Percentiles rank a stretch among this genome's conserved stretches.
These are phyloP conservation scores for Cladosporium sp. DNA, from an alignment of 2,329 filamentous ascomycete genomes.

Conservation along the genomic window DNA sequence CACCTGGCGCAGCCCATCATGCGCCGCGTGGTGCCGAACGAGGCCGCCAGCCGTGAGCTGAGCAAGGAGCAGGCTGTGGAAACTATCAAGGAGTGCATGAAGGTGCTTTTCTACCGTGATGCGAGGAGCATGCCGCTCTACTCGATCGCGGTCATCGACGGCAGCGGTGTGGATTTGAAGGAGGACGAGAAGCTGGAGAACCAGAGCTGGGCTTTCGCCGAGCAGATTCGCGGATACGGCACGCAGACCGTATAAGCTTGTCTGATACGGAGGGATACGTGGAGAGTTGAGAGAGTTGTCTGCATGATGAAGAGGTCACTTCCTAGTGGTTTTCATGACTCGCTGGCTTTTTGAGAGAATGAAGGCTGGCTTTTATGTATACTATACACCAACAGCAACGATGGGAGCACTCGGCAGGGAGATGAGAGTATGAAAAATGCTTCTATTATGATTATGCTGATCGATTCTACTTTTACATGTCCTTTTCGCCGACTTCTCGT, in stretches of 20 bases:
- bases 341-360: not conserved
- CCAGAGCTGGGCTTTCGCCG: conserved; percentile 98
- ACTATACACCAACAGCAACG: conserved; percentile 1
- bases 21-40: conserved; percentile 77
- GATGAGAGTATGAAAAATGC: not conserved
- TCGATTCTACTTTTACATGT: too few species aligned
- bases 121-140: conserved; percentile 88
- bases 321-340: not conserved
- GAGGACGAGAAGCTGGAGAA: conserved; percentile 84
- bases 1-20: conserved; percentile 92
- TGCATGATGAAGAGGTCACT: not conserved
- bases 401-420: not conserved
- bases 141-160: conserved; percentile 84
- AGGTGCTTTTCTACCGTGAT: conserved; percentile 96
- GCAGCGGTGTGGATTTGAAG: conserved; percentile 77
- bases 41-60: conserved; percentile 68
- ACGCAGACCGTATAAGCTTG: conserved; percentile 60
- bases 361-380: conserved; percentile 11
- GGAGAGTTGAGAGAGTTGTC: not conserved
- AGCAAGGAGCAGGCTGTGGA: conserved; percentile 74
- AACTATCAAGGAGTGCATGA: conserved; percentile 90
- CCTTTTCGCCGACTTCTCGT: not conserved
- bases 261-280: not conserved
- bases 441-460: not conserved
- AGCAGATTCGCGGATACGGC: conserved; percentile 90